Percentiles rank a stretch among this genome's conserved stretches.
phyloP scores from a whole-genome alignment of 116 monocot species.

The Cymodocea nodosa region DNA sequence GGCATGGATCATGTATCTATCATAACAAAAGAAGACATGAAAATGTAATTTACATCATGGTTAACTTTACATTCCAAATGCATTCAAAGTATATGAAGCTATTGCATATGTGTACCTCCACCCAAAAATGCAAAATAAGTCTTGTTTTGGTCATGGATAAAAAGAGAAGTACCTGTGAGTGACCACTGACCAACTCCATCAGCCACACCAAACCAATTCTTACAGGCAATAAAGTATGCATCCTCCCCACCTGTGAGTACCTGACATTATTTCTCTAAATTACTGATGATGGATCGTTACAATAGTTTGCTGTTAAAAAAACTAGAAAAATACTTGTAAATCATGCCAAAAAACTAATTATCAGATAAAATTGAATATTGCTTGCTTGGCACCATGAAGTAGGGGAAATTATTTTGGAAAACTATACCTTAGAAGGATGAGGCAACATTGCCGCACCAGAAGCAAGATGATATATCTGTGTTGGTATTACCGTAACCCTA shows the following conservation, averaged over 20 bases:
- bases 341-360: too few relatives aligned
- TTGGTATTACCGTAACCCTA: conserved; percentile 3
- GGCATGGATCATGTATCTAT: too few relatives aligned
- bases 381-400: too few relatives aligned
- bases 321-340: too few relatives aligned
- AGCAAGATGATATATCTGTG: conserved; percentile 31
- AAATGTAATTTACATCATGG: too few relatives aligned
- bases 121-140: not conserved
- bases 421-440: conserved; percentile 85
- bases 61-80: too few relatives aligned
- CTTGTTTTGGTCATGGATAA: not conserved
- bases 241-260: conserved; percentile 92
- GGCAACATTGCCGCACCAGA: conserved; percentile 77
- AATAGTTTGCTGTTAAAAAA: too few relatives aligned
- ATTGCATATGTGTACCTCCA: too few relatives aligned
- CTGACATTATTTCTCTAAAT: conserved; percentile 50
- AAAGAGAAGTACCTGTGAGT: conserved; percentile 55
- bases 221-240: conserved; percentile 71
- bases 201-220: conserved; percentile 91
- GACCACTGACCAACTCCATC: conserved; percentile 99
- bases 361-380: too few relatives aligned
- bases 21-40: too few relatives aligned
- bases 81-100: too few relatives aligned
- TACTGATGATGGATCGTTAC: conserved; percentile 10
- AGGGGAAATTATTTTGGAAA: not conserved